Percentiles rank a stretch among this genome's conserved stretches.
Evolutionary conservation across 345 rosid genomes (phyloP).

Genomic region (Lagerstroemia speciosa): DNA sequence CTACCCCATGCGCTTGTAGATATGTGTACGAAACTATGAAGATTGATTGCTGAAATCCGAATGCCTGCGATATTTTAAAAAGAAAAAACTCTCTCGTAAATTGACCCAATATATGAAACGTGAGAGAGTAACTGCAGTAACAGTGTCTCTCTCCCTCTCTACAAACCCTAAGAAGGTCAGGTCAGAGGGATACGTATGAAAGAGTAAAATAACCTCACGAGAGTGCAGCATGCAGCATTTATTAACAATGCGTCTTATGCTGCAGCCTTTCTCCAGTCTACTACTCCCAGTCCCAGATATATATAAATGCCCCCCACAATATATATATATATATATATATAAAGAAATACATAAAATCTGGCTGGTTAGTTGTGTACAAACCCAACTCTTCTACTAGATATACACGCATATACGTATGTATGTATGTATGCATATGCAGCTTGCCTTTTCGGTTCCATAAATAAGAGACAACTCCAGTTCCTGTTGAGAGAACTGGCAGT

Average conservation of each 20-base stretch:
- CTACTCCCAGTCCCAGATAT: not conserved
- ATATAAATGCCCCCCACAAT: not conserved
- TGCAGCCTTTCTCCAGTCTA: not conserved
- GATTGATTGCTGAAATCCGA: too few species aligned
- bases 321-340: not conserved
- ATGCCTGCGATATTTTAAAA: too few species aligned
- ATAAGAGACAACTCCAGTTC: too few species aligned
- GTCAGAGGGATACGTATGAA: not conserved
- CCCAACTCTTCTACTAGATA: too few species aligned
- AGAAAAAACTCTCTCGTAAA: conserved; percentile 37
- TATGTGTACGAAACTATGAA: too few species aligned
- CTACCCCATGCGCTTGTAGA: too few species aligned
- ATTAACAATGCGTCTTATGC: conserved; percentile 15
- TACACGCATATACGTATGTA: too few species aligned
- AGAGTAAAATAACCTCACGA: conserved; percentile 43
- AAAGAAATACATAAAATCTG: too few species aligned
- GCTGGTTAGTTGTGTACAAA: too few species aligned
- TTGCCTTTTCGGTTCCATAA: too few species aligned
- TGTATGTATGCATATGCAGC: too few species aligned
- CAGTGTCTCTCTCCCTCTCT: conserved; percentile 3
- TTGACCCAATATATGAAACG: conserved; percentile 46
- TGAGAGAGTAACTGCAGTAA: conserved; percentile 28
- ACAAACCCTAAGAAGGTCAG: conserved; percentile 3
- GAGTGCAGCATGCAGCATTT: conserved; percentile 46
- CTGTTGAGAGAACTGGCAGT: too few species aligned